Evolutionary conservation across 129 eudicot species (phyloP).

Genomic region (Logfia minima): DNA sequence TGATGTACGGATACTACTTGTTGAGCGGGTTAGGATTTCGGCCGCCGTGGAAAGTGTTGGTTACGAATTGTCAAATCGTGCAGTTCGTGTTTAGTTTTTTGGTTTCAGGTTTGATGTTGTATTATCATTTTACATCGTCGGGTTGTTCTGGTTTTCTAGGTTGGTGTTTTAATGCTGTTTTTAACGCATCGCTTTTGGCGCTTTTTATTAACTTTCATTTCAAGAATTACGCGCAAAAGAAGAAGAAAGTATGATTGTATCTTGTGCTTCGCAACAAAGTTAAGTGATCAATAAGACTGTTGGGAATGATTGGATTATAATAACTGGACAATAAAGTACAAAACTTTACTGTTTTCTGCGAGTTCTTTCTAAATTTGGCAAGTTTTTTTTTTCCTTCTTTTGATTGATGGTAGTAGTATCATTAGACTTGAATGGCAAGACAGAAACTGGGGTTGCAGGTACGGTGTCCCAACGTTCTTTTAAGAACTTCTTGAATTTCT

Average conservation of each 20-base stretch:
- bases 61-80: conserved; percentile 80
- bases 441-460: conserved; percentile 77
- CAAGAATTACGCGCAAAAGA: conserved; percentile 57
- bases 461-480: conserved; percentile 85
- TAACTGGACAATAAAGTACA: not conserved
- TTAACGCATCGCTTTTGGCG: conserved; percentile 78
- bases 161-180: conserved; percentile 86
- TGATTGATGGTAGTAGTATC: conserved; percentile 25
- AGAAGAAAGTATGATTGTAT: conserved; percentile 30
- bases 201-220: conserved; percentile 67
- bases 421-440: conserved; percentile 57
- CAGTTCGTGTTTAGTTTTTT: conserved; percentile 85
- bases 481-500: conserved; percentile 48
- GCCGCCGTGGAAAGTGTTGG: conserved; percentile 89
- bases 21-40: conserved; percentile 64
- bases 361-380: conserved; percentile 33
- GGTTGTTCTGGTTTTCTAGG: conserved; percentile 82
- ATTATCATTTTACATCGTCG: conserved; percentile 44
- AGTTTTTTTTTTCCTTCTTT: conserved; percentile 33
- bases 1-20: conserved; percentile 84
- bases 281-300: not conserved
- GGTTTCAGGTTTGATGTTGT: conserved; percentile 77
- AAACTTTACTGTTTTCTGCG: conserved; percentile 27
- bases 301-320: not conserved
- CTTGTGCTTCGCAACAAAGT: not conserved